phyloP scores from a whole-genome alignment of 495 filamentous ascomycete genomes.

The Neurospora sp. region DNA sequence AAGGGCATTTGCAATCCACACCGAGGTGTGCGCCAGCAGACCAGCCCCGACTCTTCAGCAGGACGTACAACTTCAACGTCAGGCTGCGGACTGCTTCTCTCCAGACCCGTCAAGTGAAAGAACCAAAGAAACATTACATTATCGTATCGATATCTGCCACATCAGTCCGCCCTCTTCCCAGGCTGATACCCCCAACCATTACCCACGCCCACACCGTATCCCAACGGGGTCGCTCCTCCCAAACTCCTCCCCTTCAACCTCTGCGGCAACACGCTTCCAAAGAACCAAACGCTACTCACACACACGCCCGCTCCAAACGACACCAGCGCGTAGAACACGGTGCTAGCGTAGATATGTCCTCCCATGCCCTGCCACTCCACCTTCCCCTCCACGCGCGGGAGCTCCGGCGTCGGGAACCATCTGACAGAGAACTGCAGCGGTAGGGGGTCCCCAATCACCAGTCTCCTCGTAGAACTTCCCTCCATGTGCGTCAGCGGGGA shows the following conservation, averaged over 20 bases:
- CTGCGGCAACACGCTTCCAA: constrained; percentile 51
- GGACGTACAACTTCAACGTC: no score
- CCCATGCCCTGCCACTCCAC: constrained; percentile 54
- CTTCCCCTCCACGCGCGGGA: constrained; percentile 46
- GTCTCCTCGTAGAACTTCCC: constrained; percentile 41
- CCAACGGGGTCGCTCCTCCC: constrained; percentile 46
- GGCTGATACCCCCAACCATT: constrained; percentile 45
- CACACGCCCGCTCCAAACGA: constrained; percentile 46
- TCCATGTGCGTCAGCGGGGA: constrained; percentile 56
- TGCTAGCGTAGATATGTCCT: constrained; percentile 56
- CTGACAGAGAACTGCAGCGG: constrained; percentile 71
- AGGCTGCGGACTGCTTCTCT: no score
- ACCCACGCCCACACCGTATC: constrained; percentile 35
- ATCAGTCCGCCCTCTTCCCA: constrained; percentile 18
- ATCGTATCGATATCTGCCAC: background rate
- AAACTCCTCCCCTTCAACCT: constrained; percentile 37
- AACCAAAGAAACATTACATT: background rate
- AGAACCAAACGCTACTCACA: constrained; percentile 49
- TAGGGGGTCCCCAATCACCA: constrained; percentile 81
- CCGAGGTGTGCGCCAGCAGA: no score
- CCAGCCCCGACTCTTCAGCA: no score
- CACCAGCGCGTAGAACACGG: constrained; percentile 52
- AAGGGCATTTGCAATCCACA: no score
- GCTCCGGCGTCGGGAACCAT: constrained; percentile 69
- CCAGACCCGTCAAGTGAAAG: background rate